A percentile compares a stretch with the other conserved stretches of the same genome.
phyloP scores from a whole-genome alignment of 2,329 filamentous ascomycete genomes.

The Plectosphaerella plurivora region DNA sequence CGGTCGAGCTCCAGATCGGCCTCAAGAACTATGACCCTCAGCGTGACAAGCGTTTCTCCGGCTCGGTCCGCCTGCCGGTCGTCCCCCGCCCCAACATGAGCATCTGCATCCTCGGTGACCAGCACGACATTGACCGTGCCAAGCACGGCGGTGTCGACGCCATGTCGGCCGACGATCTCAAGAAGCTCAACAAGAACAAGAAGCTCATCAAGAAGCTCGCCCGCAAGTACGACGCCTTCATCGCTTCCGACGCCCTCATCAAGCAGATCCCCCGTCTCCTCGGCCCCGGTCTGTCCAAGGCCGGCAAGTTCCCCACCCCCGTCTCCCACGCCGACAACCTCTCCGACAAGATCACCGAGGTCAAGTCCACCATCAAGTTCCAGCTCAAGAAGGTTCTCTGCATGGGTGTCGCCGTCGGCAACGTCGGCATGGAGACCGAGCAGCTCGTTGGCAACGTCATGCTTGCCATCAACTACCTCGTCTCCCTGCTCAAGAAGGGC shows the following conservation, averaged over 20 bases:
- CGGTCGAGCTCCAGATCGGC: slow-evolving; percentile 87
- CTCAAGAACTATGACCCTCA: slow-evolving; percentile 99
- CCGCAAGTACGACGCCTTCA: slow-evolving; percentile 99
- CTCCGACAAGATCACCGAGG: slow-evolving; percentile 91
- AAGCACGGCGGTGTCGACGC: slow-evolving; percentile 98
- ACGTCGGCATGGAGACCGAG: slow-evolving; percentile 95
- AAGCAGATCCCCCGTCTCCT: slow-evolving; percentile 99
- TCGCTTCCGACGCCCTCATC: slow-evolving; percentile 95
- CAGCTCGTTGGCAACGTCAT: slow-evolving; percentile 98
- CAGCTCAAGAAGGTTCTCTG: slow-evolving; percentile 99
- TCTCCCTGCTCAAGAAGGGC: slow-evolving; percentile 99
- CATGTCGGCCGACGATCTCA: slow-evolving; percentile 97
- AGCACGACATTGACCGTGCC: slow-evolving; percentile 99
- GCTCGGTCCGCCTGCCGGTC: slow-evolving; percentile 91
- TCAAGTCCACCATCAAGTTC: slow-evolving; percentile 99
- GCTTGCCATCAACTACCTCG: slow-evolving; percentile 99
- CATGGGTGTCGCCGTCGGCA: slow-evolving; percentile 98
- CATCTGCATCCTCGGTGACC: slow-evolving; percentile 72
- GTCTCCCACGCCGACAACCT: slow-evolving; percentile 97
- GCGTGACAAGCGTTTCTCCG: slow-evolving; percentile 99
- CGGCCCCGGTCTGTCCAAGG: slow-evolving; percentile 97
- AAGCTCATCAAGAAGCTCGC: slow-evolving; percentile 99
- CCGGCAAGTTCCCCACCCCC: slow-evolving; percentile 99
- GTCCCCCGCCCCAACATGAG: slow-evolving; percentile 88
- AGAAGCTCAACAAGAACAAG: slow-evolving; percentile 99